A percentile compares a stretch with the other conserved stretches of the same genome.
phyloP scores from a whole-genome alignment of 768 basidiomycete genomes.

The Cubamyces lactineus region DNA sequence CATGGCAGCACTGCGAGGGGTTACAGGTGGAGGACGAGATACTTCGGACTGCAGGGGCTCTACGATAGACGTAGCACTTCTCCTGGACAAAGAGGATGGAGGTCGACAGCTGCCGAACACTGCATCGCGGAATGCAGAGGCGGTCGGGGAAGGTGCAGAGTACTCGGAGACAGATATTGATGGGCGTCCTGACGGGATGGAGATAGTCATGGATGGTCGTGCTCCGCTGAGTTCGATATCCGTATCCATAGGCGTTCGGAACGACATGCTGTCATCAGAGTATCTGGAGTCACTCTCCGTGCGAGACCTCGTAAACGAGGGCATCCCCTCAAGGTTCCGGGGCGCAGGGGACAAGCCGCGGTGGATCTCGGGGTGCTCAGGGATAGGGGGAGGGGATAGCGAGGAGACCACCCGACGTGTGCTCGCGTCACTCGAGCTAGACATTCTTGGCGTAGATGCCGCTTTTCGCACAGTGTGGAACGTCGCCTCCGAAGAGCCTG shows the following conservation, averaged over 20 bases:
- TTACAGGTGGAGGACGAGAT: constrained; percentile 29
- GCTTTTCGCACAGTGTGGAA: constrained; percentile 30
- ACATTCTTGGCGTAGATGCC: constrained; percentile 29
- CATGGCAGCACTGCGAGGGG: constrained; percentile 34
- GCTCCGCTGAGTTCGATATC: constrained; percentile 31
- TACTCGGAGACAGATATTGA: constrained; percentile 61
- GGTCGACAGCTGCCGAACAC: constrained; percentile 39
- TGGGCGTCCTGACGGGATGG: constrained; percentile 51
- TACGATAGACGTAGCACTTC: constrained; percentile 20
- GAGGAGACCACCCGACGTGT: constrained; percentile 9
- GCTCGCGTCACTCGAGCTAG: constrained; percentile 16
- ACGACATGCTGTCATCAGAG: constrained; percentile 44
- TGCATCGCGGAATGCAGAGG: constrained; percentile 78
- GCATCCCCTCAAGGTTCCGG: constrained; percentile 16
- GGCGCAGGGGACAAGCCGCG: constrained; percentile 30
- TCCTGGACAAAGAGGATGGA: constrained; percentile 27
- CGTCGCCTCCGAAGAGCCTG: constrained; percentile 23
- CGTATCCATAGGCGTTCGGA: constrained; percentile 33
- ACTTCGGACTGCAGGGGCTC: constrained; percentile 14
- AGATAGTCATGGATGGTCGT: constrained; percentile 55
- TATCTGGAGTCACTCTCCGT: constrained; percentile 28
- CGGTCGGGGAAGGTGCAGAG: constrained; percentile 73
- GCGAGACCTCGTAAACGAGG: constrained; percentile 26
- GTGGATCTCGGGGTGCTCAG: constrained; percentile 28
- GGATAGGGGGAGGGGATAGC: constrained; percentile 52